Evolutionary conservation across 2,329 filamentous ascomycete genomes (phyloP), one percentile per base, ranked within the genome.

Genomic region (Aspergillus nomiae): DNA sequence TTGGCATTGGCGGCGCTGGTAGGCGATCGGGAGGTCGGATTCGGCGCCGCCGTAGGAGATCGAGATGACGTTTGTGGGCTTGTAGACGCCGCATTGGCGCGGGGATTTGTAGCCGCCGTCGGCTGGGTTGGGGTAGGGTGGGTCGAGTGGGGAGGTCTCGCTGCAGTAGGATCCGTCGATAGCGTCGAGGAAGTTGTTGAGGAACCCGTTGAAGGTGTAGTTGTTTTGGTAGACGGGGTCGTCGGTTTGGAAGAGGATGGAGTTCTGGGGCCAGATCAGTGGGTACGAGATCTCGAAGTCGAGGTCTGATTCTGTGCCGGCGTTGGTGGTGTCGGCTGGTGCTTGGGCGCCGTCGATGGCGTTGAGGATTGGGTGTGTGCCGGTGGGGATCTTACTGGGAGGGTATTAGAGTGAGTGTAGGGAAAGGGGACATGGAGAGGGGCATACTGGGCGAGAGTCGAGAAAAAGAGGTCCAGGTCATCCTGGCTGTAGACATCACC

Each of bases 141-240:
- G 81, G 56, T 83, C 81, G n/a, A 80, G 66, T 21, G 68, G 65
- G 1, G 76, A 73, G 60, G 79, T 74, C n/a, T 76, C 74, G n/a
- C 72, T 77, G 71, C 83, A 84, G 70, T 84, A 84, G 14, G 79
- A 82, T 7, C 80, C 81, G 64, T 83, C 82, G 45, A 83, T 77
- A 8, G 81, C 80, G 65, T 83, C 80, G 28, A 83, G 71, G 70
- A 84, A 83, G 58, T 78, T 83, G 73, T 81, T 81, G 38, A 83
- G 67, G 63, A 82, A 78, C 0, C 78, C 78, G 53, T 64, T 16
- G 67, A 76, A 76, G 50, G 66, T 74, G 60, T 80, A 78, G 62
- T 81, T 74, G 14, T 67, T 62, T 61, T 80, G 72, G 61, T 81
- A 80, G 32, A 73, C 60, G 32, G 67, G 67, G 73, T 82, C 80